Evolutionary conservation across 192 early-diverging fungal species (phyloP), one percentile per base, ranked within the genome.

Genomic region (Rhizoclosmatium sp.): DNA sequence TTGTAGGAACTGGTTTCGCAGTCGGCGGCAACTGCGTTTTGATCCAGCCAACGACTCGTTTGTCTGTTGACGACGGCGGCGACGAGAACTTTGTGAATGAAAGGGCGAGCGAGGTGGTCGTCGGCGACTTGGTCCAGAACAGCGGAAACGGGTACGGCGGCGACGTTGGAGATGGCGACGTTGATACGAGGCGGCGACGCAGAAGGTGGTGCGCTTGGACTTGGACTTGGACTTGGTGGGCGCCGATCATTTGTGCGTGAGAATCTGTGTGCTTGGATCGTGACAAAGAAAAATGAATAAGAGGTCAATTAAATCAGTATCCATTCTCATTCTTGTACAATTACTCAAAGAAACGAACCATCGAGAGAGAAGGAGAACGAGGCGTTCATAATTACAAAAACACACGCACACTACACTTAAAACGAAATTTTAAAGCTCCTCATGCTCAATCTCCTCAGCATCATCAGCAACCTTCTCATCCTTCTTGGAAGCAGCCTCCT

Each of bases 371-470:
- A 31, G 31, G 31, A 31, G 31, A 31, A 31, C 31, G 31, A 31
- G 31, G 31, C 31, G 31, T 31, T 31, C 31, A 31, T 31, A 31
- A 31, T 31, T 31, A 31, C 31, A 31, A 31, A 31, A 31, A 31
- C 31, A 31, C 31, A 31, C 31, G 0, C 31, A 31, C 31, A 31
- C 0, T 54, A 54, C 16, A 54, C 51, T 7, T 12, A 62, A 9
- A 62, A 78, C 82, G 0, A 80, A 47, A 65, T 73, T 58, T 82
- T 74, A 82, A 58, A 86, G 80, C 49, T 87, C 83, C n/a, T 87
- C 78, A 59, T 82, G 80, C 41, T 81, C 82, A 31, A 78, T 87
- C 77, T 91, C 88, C 31, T 84, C 66, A 12, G 77, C 71, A 62
- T 78, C 80, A 40, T 86, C 80, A 4, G 79, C 51, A 59, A 73